Percentiles rank a stretch among this genome's conserved stretches.
Evolutionary conservation across 225 moss, liverwort and hornwort species (phyloP).

Genomic region (Polytrichum formosum): DNA sequence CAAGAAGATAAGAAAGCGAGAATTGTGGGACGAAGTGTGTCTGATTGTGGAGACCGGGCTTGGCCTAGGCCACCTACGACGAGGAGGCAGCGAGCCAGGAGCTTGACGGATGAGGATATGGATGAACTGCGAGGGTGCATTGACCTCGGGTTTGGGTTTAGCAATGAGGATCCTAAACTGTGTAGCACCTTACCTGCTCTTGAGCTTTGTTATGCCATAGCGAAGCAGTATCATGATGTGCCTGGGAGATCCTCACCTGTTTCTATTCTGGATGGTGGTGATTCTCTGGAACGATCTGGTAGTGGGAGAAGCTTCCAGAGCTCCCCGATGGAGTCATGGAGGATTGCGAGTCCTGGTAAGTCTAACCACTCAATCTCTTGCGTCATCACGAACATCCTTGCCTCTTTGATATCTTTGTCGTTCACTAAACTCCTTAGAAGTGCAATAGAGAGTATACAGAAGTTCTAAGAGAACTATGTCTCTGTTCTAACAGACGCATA

Average conservation of each 20-base stretch:
- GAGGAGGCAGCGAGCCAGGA: slow-evolving; percentile 3
- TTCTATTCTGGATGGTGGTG: slow-evolving; percentile 7
- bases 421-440: no score
- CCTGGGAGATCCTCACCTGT: slow-evolving; percentile 8
- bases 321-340: slow-evolving; percentile 16
- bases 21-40: slow-evolving; percentile 8
- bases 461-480: no score
- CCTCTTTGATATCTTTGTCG: no score
- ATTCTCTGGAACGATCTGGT: slow-evolving; percentile 1
- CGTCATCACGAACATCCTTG: no score
- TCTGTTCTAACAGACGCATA: no score
- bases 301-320: slow-evolving; percentile 8
- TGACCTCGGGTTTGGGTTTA: slow-evolving; percentile 19
- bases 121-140: slow-evolving; percentile 18
- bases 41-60: slow-evolving; percentile 15
- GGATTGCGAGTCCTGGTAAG: slow-evolving; percentile 16
- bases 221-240: slow-evolving; percentile 8
- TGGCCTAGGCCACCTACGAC: slow-evolving; percentile 7
- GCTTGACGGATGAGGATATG: slow-evolving; percentile 16
- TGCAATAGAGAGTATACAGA: no score
- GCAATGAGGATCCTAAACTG: slow-evolving; percentile 13
- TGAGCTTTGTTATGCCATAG: slow-evolving; percentile 19
- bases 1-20: slow-evolving; percentile 7
- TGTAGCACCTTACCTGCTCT: slow-evolving; percentile 17
- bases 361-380: background rate